phyloP scores from a whole-genome alignment of 148 eudicot genomes.

The Chenopodium suecicum region DNA sequence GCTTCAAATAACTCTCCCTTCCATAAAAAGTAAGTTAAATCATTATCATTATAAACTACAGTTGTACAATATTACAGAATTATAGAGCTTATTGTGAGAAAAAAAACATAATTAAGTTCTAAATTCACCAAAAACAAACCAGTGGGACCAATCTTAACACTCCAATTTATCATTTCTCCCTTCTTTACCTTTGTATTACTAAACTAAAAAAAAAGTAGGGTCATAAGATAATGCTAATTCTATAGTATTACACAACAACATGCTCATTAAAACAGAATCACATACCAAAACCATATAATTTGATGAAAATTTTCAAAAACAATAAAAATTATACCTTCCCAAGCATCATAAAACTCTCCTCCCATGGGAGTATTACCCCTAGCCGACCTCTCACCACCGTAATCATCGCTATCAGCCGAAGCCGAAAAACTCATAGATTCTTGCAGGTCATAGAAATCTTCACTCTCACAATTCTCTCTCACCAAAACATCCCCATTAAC shows the following conservation, averaged over 20 bases:
- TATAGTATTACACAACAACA: not conserved
- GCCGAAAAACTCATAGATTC: conserved; percentile 57
- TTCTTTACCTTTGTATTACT: not conserved
- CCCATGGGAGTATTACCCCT: conserved; percentile 39
- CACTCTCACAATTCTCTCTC: conserved; percentile 44
- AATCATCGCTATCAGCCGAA: conserved; percentile 43
- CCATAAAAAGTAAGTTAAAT: not conserved
- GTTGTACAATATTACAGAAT: not conserved
- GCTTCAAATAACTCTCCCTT: not conserved
- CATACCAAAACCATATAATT: not conserved
- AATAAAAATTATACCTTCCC: conserved; percentile 61
- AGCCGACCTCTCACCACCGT: conserved; percentile 44
- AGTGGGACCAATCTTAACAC: not conserved
- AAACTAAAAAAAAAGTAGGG: not conserved
- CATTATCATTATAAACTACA: not conserved
- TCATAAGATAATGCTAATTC: not conserved
- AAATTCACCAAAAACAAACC: conserved; percentile 1
- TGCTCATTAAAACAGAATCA: not conserved
- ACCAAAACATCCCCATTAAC: conserved; percentile 30
- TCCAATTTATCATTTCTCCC: not conserved
- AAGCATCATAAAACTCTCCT: conserved; percentile 90
- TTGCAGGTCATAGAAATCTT: conserved; percentile 71
- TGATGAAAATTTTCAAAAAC: not conserved
- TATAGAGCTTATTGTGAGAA: not conserved
- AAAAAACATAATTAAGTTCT: not conserved